Base-by-base conservation (phyloP, 257 asterid species). In the Dorcoceras hygrometricum region DNA sequence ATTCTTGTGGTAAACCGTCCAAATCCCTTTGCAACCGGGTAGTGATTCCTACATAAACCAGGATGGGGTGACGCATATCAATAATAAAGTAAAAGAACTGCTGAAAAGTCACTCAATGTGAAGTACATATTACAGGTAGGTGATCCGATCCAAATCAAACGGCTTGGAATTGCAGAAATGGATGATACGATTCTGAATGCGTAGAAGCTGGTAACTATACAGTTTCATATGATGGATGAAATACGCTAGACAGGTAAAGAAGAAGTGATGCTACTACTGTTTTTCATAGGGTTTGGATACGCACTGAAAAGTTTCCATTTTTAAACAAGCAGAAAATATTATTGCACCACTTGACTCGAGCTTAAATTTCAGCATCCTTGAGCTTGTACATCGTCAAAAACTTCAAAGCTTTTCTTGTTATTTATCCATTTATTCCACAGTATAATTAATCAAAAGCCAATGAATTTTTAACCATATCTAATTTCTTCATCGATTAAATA, bases 1-100 rank as follows among this genome's bases (percentile, higher is more conserved):
- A 74, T 81, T 93, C 84, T 93, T 93, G 85, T 90, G 97, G 84
- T 88, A 93, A 74, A 93, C 99, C 54, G 97, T 87, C 99, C 99
- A 93, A 72, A 93, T 88, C 71, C 99, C 97, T 79, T 76, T 90
- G 86, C 99, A 93, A 57, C 97, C 97, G 29, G 97, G 99, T 62
- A 93, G 79, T 53, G 94, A 82, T 82, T 86, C 98, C 98, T 93
- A 77, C 68, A 80, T 58, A 73, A 72, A 25, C 67, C 36, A 66
- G 65, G 27, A 70, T 16, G 28, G 48, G 63, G 61, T 62, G 62
- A 77, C 60, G 53, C 28, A 66, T 60, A 32, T 71, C 5, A 68
- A 55, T 8, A 23, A 5, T 29, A 31, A 70, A 56, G 58, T 58
- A 56, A 71, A 67, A 62, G 12, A 69, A 58, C 63, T 1, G 54